Base-by-base conservation (phyloP, 2,329 filamentous ascomycete genomes). In the Cordyceps fumosorosea region DNA sequence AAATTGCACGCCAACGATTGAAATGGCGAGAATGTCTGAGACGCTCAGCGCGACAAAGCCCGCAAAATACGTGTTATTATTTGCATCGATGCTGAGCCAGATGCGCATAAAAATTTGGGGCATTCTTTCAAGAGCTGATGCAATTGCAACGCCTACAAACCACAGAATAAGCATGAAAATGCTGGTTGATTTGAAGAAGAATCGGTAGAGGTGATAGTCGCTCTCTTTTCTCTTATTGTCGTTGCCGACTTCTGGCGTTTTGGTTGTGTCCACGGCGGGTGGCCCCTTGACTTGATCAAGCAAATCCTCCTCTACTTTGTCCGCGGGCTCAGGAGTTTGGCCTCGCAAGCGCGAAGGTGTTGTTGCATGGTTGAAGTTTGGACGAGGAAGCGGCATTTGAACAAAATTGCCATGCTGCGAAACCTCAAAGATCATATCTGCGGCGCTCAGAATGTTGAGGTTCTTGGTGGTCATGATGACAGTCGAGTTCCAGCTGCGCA, bases 21-120 rank as follows among this genome's bases (percentile, higher is more conserved):
- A 42, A 45, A 37, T 63, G 3, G 42, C 20, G 54, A 54, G 12
- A 12, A 59, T 56, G 16, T 58, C 53, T 4, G 10, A 22, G 11
- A 56, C 14, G 44, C 44, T 56, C 10, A 62, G n/a, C 10, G 45
- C 34, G 3, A 26, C 60, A 14, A 62, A 55, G 0, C 61, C 61
- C 5, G 42, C 20, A 44, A 54, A 63, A 22, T 63, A 66, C 34
- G 64, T 60, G 11, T 61, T 26, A 20, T 64, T 56, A 6, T 32
- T 34, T 16, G 57, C 56, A 12, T 54, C 56, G 8, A 52, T 62
- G 42, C 66, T 64, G 7, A 65, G 66, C 61, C 56, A 59, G 11
- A 63, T n/a, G 12, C 56, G 55, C 50, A 63, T 62, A 24, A 50
- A 62, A 10, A 56, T 62, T 29, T 51, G 44, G 5, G 60, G 53